Conservation (phyloP, 2,329 filamentous ascomycete genomes). For the Aspergillus quadricinctus region DNA sequence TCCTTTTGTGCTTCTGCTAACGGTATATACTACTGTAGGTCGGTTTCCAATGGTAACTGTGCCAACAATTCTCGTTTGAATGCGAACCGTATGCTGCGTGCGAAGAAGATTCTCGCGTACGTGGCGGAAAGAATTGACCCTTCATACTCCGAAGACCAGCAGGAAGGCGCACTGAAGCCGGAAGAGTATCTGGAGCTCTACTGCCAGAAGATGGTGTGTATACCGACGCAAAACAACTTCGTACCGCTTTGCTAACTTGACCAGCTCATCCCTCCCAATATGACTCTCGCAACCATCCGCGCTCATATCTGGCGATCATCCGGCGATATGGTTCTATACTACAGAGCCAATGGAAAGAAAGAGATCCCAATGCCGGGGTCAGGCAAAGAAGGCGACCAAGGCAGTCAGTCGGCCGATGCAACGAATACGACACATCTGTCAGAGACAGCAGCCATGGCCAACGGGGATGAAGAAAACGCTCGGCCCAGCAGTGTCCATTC, state of each 20-base stretch:
- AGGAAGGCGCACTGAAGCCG: conserved; percentile 62
- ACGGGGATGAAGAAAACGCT: conserved; percentile 19
- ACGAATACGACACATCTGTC: conserved; percentile 2
- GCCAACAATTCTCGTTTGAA: conserved; percentile 80
- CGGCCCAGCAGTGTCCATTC: conserved; percentile 29
- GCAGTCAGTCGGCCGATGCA: conserved; percentile 8
- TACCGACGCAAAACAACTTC: neutral
- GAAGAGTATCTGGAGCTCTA: conserved; percentile 95
- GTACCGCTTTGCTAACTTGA: conserved; percentile 11
- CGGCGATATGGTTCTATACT: conserved; percentile 86
- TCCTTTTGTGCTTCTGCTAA: conserved; percentile 1
- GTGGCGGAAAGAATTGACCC: conserved; percentile 87
- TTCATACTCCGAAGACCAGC: conserved; percentile 54
- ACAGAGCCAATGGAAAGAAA: conserved; percentile 87
- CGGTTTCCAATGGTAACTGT: conserved; percentile 20
- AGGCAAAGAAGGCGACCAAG: conserved; percentile 15
- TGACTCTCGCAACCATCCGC: conserved; percentile 90
- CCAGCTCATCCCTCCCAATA: conserved; percentile 62
- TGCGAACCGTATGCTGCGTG: conserved; percentile 92
- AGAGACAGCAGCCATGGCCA: conserved; percentile 7
- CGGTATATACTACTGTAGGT: conserved; percentile 9
- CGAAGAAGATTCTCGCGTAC: conserved; percentile 90
- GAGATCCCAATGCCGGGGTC: conserved; percentile 30
- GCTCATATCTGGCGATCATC: conserved; percentile 92
- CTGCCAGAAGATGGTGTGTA: conserved; percentile 83